Conservation (phyloP, 202 grass and related monocot species). For the Musa balbisiana region DNA sequence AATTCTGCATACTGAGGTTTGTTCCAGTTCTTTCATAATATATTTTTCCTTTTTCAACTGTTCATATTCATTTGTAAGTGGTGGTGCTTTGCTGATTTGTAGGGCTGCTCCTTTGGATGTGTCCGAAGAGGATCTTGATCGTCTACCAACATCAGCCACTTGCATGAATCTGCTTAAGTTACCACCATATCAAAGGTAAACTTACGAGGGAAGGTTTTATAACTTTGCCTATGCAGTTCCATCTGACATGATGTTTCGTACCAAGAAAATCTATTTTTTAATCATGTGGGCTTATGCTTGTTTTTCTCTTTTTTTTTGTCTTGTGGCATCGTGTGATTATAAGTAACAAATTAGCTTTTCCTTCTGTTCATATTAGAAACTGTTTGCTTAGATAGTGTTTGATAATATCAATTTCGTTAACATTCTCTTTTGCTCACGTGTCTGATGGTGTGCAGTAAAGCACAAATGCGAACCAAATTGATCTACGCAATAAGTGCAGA, state of each 20-base stretch:
- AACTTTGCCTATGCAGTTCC: background rate
- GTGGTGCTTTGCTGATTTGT: background rate
- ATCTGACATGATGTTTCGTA: background rate
- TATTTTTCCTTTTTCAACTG: background rate
- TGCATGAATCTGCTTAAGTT: constrained; percentile 99
- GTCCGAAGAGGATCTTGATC: constrained; percentile 58
- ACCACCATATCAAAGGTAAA: constrained; percentile 77
- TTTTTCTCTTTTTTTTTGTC: background rate
- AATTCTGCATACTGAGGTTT: constrained; percentile 98
- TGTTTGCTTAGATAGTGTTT: background rate
- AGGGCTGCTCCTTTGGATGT: constrained; percentile 33
- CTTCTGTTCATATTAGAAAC: no score
- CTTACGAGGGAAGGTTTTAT: background rate
- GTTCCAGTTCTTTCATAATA: background rate
- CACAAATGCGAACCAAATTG: constrained; percentile 79
- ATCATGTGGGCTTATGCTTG: background rate
- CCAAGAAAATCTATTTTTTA: background rate
- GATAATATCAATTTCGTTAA: background rate
- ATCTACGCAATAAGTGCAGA: constrained; percentile 91
- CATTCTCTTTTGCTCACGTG: constrained; percentile 10
- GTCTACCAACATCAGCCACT: constrained; percentile 84
- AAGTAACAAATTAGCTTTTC: background rate
- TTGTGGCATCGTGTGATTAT: background rate
- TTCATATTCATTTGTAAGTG: background rate
- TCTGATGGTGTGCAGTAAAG: constrained; percentile 54